Evolutionary conservation across 805 yeast species (phyloP).

Genomic region (Zygosaccharomyces lentus): DNA sequence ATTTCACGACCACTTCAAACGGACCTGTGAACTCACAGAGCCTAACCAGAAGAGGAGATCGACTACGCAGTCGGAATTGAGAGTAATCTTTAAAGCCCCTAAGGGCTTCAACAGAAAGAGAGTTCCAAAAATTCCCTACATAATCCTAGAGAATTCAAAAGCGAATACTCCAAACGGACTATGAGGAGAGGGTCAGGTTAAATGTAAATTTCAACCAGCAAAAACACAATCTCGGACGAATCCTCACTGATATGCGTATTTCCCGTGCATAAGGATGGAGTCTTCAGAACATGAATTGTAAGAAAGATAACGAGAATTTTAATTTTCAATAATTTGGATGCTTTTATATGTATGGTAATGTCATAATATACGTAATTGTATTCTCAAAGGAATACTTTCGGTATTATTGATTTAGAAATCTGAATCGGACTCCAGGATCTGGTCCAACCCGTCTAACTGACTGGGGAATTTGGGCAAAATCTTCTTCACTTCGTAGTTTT

Average conservation of each 20-base stretch:
- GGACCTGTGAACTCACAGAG: constrained; percentile 4
- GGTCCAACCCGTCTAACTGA: constrained; percentile 15
- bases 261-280: constrained; percentile 99
- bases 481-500: not conserved
- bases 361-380: constrained; percentile 4
- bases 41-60: not conserved
- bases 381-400: not conserved
- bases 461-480: not conserved
- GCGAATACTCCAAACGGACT: constrained; percentile 40
- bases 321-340: not conserved
- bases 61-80: not conserved
- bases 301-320: not conserved
- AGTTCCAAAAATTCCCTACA: constrained; percentile 77
- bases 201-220: constrained; percentile 99
- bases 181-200: constrained; percentile 83
- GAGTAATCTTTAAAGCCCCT: not conserved
- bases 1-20: not conserved
- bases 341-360: not conserved
- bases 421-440: constrained; percentile 26
- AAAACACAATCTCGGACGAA: constrained; percentile 99
- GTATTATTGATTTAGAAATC: constrained; percentile 17
- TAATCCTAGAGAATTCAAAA: constrained; percentile 38
- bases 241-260: constrained; percentile 99
- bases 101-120: constrained; percentile 2
- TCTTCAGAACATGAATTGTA: constrained; percentile 11